Base-by-base conservation (phyloP, 345 rosid species). In the Salix brachista region DNA sequence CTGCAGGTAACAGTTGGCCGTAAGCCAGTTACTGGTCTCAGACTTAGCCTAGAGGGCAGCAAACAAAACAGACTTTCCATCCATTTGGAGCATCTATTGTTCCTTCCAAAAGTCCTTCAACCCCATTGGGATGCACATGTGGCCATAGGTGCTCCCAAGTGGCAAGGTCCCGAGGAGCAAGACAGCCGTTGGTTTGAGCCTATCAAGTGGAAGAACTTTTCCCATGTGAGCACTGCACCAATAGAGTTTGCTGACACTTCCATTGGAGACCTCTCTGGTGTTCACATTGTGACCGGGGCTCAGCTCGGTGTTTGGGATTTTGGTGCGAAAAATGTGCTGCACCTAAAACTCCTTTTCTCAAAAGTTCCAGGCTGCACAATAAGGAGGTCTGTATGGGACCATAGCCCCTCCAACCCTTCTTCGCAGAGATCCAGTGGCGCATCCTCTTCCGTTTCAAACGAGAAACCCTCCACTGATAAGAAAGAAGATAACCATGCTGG, bases 141-240 rank as follows among this genome's bases (percentile, higher is more conserved):
- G 80, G 98, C 98, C 39, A 96, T 96, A 69, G 96, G 98, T 75
- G 97, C 99, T 61, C 98, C 98, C 30, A 93, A 89, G 82, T 96
- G 99, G 99, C 94, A 90, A 86, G 97, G 97, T 77, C 98, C 98
- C 19, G 98, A 96, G 80, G 98, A 92, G 88, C 98, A 93, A 84
- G 99, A 96, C 75, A 96, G 98, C 79, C 98, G 98, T 41, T 96
- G 98, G 98, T 96, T 96, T 14, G 98, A 93, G 84, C 92, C 99
- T 1, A 92, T 96, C 75, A 96, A 96, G 86, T 93, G 99, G 98
- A 96, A 93, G 79, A 93, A 89, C 91, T 96, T 96, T 89, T 96
- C 98, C 71, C 97, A 96, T 58, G 99, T 93, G n/a, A 96, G 98
- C 90, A 92, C 99, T 4, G 92, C 99, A 2, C 98, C 98, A 0